Evolutionary conservation across 192 early-diverging fungal genomes (phyloP).

Genomic region (Backusella mclennaniae): DNA sequence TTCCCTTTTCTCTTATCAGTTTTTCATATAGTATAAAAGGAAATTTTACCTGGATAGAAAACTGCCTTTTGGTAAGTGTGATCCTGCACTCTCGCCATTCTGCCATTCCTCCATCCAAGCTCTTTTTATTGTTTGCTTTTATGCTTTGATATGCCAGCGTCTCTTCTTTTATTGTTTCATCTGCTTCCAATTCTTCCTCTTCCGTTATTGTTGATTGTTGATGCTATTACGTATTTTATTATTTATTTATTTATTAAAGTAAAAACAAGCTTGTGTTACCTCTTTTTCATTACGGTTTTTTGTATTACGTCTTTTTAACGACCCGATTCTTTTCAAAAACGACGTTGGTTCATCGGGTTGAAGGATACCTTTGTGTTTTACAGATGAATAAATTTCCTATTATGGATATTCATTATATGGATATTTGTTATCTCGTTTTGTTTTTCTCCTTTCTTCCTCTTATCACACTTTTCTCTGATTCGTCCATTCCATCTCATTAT

Average conservation of each 20-base stretch:
- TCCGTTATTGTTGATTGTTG: not conserved
- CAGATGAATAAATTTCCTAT: constrained; percentile 15
- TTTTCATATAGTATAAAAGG: not conserved
- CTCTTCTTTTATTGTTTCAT: not conserved
- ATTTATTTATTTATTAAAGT: not conserved
- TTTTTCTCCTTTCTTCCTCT: not conserved
- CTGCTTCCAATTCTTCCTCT: not conserved
- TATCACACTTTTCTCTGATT: not conserved
- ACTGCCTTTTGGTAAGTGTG: not conserved
- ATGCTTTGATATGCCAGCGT: not conserved
- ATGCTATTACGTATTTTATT: not conserved
- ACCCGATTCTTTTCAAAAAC: constrained; percentile 15
- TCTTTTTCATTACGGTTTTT: constrained; percentile 1
- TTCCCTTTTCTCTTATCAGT: not conserved
- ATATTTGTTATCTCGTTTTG: not conserved
- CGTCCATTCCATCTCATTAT: not conserved
- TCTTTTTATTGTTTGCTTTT: not conserved
- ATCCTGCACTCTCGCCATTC: constrained; percentile 11
- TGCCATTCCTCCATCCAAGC: not conserved
- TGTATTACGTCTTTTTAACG: constrained; percentile 8
- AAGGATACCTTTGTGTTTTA: constrained; percentile 7
- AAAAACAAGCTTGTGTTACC: not conserved
- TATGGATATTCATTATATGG: not conserved
- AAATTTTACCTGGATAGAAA: constrained; percentile 5
- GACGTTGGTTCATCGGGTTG: constrained; percentile 11